Percentiles rank a stretch among this genome's conserved stretches.
These are phyloP conservation scores for Pseudogymnoascus sp. DNA, from an alignment of 2,329 filamentous ascomycete species.

Conservation along the genomic window DNA sequence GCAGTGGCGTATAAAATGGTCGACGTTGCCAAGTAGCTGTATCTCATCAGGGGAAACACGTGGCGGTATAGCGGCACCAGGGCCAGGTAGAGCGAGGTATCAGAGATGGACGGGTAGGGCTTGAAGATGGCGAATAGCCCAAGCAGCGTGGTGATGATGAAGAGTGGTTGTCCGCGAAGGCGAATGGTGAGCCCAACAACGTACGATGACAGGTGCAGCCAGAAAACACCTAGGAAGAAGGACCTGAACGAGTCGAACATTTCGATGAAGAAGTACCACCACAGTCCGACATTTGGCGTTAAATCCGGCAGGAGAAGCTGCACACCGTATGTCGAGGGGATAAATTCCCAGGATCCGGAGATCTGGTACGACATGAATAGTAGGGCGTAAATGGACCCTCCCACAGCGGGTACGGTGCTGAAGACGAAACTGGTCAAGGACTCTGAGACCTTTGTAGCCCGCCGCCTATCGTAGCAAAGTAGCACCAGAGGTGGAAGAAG, in stretches of 20 bases:
- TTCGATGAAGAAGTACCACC: constrained; percentile 99
- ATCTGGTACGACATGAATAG: constrained; percentile 66
- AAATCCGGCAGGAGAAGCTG: constrained; percentile 86
- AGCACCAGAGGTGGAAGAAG: constrained; percentile 76
- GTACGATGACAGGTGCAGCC: constrained; percentile 88
- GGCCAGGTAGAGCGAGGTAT: constrained; percentile 78
- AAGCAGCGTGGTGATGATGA: constrained; percentile 73
- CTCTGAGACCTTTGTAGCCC: constrained; percentile 24
- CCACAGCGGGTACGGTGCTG: constrained; percentile 46
- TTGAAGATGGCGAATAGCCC: constrained; percentile 95
- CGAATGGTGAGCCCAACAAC: constrained; percentile 79
- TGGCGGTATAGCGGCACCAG: constrained; percentile 83
- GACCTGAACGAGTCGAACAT: constrained; percentile 98
- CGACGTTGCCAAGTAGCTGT: constrained; percentile 78
- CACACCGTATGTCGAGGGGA: constrained; percentile 84
- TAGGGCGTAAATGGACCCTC: constrained; percentile 50
- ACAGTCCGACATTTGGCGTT: constrained; percentile 89
- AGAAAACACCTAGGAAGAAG: constrained; percentile 97
- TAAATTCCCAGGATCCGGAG: constrained; percentile 80
- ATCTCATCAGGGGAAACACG: constrained; percentile 86
- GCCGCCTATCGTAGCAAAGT: constrained; percentile 64
- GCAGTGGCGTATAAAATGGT: constrained; percentile 82
- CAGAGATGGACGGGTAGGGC: constrained; percentile 88
- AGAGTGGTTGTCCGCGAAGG: constrained; percentile 76
- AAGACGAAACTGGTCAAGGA: constrained; percentile 45